Base-by-base conservation (phyloP, 306 rosid species). In the peach (Prunus persica) region DNA sequence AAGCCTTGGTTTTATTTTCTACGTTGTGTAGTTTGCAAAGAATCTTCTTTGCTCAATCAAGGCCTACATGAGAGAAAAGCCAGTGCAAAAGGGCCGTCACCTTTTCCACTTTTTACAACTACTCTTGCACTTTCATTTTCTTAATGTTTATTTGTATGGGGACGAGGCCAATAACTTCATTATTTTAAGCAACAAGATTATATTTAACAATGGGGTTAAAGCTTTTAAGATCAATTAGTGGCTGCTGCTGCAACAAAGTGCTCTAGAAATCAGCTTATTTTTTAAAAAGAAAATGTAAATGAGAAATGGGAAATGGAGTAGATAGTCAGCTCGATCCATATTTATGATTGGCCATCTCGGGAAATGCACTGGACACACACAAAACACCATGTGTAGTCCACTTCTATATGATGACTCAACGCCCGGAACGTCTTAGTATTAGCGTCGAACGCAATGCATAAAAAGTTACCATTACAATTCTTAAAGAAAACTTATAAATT, bases 41-140 rank as follows among this genome's bases (percentile, higher is more conserved):
- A 83, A 75, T 71, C 83, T 83, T 65, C 51, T 64, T 57, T 65
- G 73, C 80, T 75, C 75, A 65, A 83, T 75, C 78, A 79, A 83
- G 61, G 66, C 75, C 66, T 56, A 65, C 70, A 67, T 51, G 74
- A 71, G 71, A 67, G 22, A 63, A 28, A 55, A 76, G 75, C 50
- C 34, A 72, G 15, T 2, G 7, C 66, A 34, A 66, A 71, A 77
- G 77, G 82, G 82, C 76, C 57, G 54, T 82, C 20, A 30, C 50
- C 82, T 68, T 82, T 77, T 73, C 50, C 78, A 20, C 79, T 74
- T 78, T 82, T 75, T 77, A 22, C 76, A 83, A 75, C 86, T 15
- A 79, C 86, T 75, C 83, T 66, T 52, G 56, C 83, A 79, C 78
- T n/a, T 75, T 65, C 78, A 15, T 49, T 79, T 78, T 67, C 74